phyloP scores from a whole-genome alignment of 2,329 filamentous ascomycete species.

The Chalara sp. region DNA sequence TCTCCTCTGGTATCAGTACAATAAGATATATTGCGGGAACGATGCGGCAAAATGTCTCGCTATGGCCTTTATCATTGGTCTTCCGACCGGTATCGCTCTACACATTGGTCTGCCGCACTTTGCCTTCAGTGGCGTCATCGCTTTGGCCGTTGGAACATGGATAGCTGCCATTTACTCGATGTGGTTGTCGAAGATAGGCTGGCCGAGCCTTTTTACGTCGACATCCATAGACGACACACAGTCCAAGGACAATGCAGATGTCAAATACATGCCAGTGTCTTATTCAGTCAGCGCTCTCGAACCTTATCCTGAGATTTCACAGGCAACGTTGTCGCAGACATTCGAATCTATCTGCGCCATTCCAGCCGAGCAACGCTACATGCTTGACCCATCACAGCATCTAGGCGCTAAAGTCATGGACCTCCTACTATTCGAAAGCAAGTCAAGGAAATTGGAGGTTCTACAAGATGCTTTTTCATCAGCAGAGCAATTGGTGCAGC shows the following conservation, averaged over 20 bases:
- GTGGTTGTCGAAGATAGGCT: constrained; percentile 21
- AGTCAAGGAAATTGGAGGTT: background rate
- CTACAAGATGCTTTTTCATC: constrained; percentile 5
- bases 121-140: constrained; percentile 39
- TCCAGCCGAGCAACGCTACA: constrained; percentile 17
- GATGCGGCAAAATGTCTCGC: constrained; percentile 41
- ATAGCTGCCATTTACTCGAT: constrained; percentile 34
- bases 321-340: constrained; percentile 24
- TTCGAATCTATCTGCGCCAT: constrained; percentile 22
- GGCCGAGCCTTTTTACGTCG: constrained; percentile 15
- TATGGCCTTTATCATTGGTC: constrained; percentile 37
- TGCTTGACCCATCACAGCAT: constrained; percentile 7
- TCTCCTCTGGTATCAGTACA: constrained; percentile 35
- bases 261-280: constrained; percentile 30
- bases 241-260: background rate
- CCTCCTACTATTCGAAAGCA: constrained; percentile 1
- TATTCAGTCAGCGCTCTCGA: constrained; percentile 34
- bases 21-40: constrained; percentile 44
- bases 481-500: background rate
- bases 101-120: constrained; percentile 33
- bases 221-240: background rate
- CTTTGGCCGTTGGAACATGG: constrained; percentile 43
- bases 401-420: constrained; percentile 7
- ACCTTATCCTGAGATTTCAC: constrained; percentile 10
- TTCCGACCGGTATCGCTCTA: constrained; percentile 39